These are phyloP conservation scores for Sporothrix euskadiensis DNA, from an alignment of 2,329 filamentous ascomycete species.

Conservation along the genomic window DNA sequence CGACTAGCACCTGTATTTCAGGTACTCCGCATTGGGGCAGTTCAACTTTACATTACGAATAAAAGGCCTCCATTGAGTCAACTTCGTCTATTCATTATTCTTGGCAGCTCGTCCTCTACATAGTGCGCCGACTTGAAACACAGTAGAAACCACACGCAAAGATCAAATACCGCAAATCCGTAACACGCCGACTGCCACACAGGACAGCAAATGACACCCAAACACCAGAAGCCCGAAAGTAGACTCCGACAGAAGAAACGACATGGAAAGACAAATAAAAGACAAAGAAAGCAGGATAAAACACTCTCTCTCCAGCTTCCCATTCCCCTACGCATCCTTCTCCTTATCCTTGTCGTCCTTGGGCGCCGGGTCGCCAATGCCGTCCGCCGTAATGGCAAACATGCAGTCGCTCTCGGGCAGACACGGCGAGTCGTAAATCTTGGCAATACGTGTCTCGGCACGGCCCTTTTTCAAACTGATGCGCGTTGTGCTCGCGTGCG, in stretches of 20 bases:
- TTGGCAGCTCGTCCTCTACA: constrained; percentile 7
- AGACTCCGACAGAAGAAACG: background rate
- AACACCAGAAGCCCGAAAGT: constrained; percentile 8
- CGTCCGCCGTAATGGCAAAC: constrained; percentile 96
- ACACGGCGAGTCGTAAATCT: constrained; percentile 98
- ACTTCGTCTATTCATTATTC: constrained; percentile 26
- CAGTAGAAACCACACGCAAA: background rate
- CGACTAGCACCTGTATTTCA: background rate
- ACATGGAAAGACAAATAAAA: background rate
- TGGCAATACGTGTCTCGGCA: constrained; percentile 93
- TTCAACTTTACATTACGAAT: background rate
- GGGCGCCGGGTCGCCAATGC: constrained; percentile 90
- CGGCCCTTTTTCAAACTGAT: constrained; percentile 94
- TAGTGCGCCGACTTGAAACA: background rate
- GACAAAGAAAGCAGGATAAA: background rate
- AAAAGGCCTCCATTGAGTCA: background rate
- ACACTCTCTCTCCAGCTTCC: background rate
- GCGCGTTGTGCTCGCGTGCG: constrained; percentile 92
- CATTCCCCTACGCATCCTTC: constrained; percentile 20
- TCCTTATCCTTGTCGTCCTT: constrained; percentile 81
- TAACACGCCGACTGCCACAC: constrained; percentile 17
- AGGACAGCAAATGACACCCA: constrained; percentile 18
- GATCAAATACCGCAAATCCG: constrained; percentile 9
- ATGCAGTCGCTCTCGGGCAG: constrained; percentile 93
- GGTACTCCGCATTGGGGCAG: too few species aligned